Percentiles rank a stretch among this genome's conserved stretches.
Evolutionary conservation across 1,284 basidiomycete genomes (phyloP).

Genomic region (Mycena sp.): DNA sequence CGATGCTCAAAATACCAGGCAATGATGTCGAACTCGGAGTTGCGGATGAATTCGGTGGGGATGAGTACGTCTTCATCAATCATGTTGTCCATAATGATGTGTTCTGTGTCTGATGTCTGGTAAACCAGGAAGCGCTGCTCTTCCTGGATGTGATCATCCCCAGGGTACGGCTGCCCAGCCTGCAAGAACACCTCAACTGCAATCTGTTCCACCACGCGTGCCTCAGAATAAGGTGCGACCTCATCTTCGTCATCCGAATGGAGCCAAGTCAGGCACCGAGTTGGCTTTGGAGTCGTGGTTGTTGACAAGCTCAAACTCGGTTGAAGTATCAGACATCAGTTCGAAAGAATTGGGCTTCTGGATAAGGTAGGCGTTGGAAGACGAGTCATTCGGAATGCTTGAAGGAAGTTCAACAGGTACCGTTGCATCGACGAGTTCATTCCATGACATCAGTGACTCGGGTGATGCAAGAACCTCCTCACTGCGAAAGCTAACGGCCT

Average conservation of each 20-base stretch:
- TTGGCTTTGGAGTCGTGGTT: neutral
- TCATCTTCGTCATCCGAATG: neutral
- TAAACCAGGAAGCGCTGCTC: constrained; percentile 5
- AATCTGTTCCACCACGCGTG: neutral
- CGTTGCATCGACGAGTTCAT: constrained; percentile 1
- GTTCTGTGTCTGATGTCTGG: constrained; percentile 2
- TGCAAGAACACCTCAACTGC: neutral
- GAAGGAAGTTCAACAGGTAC: neutral
- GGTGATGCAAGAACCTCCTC: constrained; percentile 10
- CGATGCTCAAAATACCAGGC: neutral
- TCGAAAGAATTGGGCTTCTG: neutral
- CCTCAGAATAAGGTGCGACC: neutral
- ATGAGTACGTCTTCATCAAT: neutral
- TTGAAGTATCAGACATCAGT: neutral
- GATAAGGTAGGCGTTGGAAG: neutral
- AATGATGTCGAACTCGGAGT: neutral
- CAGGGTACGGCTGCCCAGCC: constrained; percentile 7
- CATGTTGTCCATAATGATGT: constrained; percentile 2
- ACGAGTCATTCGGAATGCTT: neutral
- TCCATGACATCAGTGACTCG: constrained; percentile 10
- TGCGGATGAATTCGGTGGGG: neutral
- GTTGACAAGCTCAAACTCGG: neutral
- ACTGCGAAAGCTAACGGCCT: neutral
- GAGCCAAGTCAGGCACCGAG: too few species aligned
- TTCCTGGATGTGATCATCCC: neutral